A percentile compares a stretch with the other conserved stretches of the same genome.
Evolutionary conservation across 129 eudicot genomes (phyloP).

Genomic region (Pseudognaphalium luteoalbum): DNA sequence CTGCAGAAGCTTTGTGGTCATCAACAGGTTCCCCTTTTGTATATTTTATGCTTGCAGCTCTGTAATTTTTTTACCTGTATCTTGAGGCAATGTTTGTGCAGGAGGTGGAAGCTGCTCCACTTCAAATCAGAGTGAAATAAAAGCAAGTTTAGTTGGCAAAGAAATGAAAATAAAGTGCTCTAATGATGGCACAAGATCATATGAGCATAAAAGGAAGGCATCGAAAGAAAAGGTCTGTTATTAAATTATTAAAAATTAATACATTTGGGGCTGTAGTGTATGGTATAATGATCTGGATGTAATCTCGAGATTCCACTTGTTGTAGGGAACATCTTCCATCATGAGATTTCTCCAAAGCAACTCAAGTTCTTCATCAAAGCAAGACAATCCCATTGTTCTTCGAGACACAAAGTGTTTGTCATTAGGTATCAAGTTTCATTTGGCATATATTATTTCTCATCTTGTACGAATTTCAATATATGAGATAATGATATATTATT

Average conservation of each 20-base stretch:
- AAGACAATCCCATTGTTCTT: conserved; percentile 7
- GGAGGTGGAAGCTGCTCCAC: conserved; percentile 35
- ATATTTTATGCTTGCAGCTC: background rate
- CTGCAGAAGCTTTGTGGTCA: conserved; percentile 26
- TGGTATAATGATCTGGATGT: background rate
- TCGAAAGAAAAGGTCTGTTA: conserved; percentile 51
- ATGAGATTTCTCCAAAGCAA: conserved; percentile 53
- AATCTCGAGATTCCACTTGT: conserved; percentile 15
- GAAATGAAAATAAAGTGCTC: conserved; percentile 23
- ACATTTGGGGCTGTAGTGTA: background rate
- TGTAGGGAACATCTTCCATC: conserved; percentile 71
- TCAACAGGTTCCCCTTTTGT: conserved; percentile 42
- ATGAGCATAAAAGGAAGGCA: conserved; percentile 46
- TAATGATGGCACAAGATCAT: conserved; percentile 30
- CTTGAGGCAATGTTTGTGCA: conserved; percentile 8
- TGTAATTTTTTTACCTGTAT: background rate
- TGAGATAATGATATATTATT: conserved; percentile 15
- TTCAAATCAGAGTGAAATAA: conserved; percentile 31
- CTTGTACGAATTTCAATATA: background rate
- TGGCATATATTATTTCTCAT: background rate
- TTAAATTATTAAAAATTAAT: too few relatives aligned
- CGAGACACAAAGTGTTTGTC: conserved; percentile 38
- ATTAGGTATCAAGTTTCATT: conserved; percentile 40
- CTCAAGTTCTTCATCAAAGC: conserved; percentile 34
- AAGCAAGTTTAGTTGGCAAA: conserved; percentile 23